Conservation (phyloP, 1,284 basidiomycete genomes). For the Cerrena zonata region DNA sequence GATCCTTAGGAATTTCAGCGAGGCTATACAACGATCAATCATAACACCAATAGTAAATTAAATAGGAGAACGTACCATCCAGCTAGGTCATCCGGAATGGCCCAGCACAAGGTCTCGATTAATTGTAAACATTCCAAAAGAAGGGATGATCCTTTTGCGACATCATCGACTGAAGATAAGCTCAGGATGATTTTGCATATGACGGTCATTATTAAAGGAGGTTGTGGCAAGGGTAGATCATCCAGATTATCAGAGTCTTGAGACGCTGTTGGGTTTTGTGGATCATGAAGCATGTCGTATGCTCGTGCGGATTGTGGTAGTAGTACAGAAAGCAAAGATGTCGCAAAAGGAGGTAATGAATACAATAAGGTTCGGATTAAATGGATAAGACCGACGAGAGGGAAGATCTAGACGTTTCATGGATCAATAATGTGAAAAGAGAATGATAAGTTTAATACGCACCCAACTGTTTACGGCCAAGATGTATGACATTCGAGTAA, state of each 20-base stretch:
- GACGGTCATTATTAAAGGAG: slow-evolving; percentile 33
- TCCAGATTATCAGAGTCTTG: too few species aligned
- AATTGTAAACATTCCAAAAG: slow-evolving; percentile 41
- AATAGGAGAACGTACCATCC: slow-evolving; percentile 33
- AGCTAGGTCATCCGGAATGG: slow-evolving; percentile 37
- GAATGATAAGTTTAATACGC: slow-evolving; percentile 19
- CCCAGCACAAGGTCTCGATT: slow-evolving; percentile 50
- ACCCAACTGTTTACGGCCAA: slow-evolving; percentile 38
- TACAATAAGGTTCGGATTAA: slow-evolving; percentile 43
- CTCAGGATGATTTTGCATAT: slow-evolving; percentile 40
- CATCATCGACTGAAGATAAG: slow-evolving; percentile 23
- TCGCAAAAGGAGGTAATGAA: slow-evolving; percentile 47
- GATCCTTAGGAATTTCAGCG: slow-evolving; percentile 32
- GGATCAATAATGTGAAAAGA: slow-evolving; percentile 1
- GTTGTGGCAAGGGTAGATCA: too few species aligned
- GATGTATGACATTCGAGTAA: slow-evolving; percentile 8
- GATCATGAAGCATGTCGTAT: too few species aligned
- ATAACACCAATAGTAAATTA: background rate
- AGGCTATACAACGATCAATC: slow-evolving; percentile 30
- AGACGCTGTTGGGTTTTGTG: too few species aligned
- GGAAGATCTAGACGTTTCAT: slow-evolving; percentile 32
- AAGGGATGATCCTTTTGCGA: slow-evolving; percentile 19
- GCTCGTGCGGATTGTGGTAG: too few species aligned
- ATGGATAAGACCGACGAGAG: slow-evolving; percentile 47
- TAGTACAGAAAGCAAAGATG: slow-evolving; percentile 35